phyloP scores from a whole-genome alignment of 139 green algal species.

The Zygnema circumcarinatum region DNA sequence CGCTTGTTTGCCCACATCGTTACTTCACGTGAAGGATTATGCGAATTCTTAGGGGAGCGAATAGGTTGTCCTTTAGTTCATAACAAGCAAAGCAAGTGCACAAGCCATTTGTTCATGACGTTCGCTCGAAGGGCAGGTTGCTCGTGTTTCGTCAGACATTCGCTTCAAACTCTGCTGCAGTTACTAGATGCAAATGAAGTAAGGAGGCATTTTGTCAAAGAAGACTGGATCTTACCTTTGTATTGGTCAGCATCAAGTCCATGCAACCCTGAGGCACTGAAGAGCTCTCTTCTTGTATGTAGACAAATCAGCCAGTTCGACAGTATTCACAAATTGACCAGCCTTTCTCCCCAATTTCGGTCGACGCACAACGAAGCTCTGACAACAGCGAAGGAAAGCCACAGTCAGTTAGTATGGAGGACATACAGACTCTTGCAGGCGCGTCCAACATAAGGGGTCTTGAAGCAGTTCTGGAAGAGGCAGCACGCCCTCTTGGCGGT shows the following conservation, averaged over 20 bases:
- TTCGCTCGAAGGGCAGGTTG: too few species aligned
- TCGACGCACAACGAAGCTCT: not conserved
- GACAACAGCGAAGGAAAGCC: not conserved
- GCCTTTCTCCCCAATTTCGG: conserved; percentile 7
- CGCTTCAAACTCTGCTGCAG: too few species aligned
- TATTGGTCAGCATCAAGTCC: too few species aligned
- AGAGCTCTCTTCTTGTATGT: not conserved
- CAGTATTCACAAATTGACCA: not conserved
- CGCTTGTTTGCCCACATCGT: too few species aligned
- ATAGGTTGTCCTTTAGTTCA: too few species aligned
- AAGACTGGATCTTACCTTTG: too few species aligned
- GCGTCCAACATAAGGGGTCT: conserved; percentile 42
- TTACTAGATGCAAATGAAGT: too few species aligned
- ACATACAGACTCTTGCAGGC: conserved; percentile 39
- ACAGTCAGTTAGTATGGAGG: conserved; percentile 11
- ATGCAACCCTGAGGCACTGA: too few species aligned
- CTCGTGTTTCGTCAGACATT: too few species aligned
- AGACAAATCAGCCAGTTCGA: not conserved
- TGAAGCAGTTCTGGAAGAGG: conserved; percentile 42
- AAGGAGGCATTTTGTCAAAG: too few species aligned
- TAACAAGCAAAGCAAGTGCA: too few species aligned
- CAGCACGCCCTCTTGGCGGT: conserved; percentile 9
- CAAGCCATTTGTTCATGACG: too few species aligned
- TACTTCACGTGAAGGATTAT: conserved; percentile 1
- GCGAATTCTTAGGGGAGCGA: not conserved